Conservation (phyloP, 495 filamentous ascomycete genomes). For the Bathelium albidoporum region DNA sequence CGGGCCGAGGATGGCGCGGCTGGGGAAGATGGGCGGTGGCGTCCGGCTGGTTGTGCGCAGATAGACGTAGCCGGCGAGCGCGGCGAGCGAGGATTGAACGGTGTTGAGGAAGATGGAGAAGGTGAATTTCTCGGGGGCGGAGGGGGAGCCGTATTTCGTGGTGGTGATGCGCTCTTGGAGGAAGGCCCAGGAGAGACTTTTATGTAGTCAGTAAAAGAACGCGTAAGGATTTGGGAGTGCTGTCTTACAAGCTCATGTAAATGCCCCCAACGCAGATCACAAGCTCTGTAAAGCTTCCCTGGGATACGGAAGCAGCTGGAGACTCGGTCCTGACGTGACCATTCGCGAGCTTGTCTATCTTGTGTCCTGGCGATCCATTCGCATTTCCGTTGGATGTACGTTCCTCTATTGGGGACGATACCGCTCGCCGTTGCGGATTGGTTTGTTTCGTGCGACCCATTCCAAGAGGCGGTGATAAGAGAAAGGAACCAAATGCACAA, state of each 20-base stretch:
- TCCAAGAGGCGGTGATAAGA: not conserved
- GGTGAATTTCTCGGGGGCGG: slow-evolving; percentile 60
- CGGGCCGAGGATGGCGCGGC: slow-evolving; percentile 58
- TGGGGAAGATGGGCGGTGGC: slow-evolving; percentile 66
- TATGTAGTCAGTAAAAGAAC: slow-evolving; percentile 2
- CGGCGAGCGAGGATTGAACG: slow-evolving; percentile 86
- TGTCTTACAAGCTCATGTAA: slow-evolving; percentile 82
- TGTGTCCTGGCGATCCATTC: not conserved
- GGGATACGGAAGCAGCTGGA: not conserved
- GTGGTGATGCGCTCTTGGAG: slow-evolving; percentile 97
- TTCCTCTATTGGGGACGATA: not conserved
- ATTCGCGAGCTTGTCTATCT: not conserved
- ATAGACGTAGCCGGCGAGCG: slow-evolving; percentile 69
- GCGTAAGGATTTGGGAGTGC: not conserved
- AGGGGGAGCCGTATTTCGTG: slow-evolving; percentile 62
- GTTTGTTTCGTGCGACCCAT: not conserved
- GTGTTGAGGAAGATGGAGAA: slow-evolving; percentile 93
- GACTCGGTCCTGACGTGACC: not conserved
- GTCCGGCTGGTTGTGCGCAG: slow-evolving; percentile 42
- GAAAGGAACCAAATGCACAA: not conserved
- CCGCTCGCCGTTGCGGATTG: not conserved
- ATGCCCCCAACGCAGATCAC: slow-evolving; percentile 84
- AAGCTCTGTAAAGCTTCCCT: slow-evolving; percentile 38
- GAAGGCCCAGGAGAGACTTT: slow-evolving; percentile 88
- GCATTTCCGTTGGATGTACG: not conserved